Conservation (phyloP, 169 alveolate species). For the Theileria annulata region DNA sequence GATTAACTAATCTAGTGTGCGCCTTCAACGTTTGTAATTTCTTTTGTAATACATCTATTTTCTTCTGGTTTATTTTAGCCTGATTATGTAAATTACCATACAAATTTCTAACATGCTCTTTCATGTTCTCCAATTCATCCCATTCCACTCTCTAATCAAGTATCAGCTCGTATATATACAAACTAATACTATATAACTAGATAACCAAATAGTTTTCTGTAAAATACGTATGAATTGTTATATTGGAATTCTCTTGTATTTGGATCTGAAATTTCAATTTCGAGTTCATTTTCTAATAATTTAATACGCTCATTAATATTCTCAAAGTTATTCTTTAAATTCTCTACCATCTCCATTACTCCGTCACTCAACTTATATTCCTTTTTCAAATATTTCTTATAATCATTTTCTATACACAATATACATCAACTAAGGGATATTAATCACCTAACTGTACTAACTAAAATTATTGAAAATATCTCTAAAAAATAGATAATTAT, state of each 20-base stretch:
- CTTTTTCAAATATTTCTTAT: conserved; percentile 3
- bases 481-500: too few species aligned
- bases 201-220: not conserved
- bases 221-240: not conserved
- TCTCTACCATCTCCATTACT: conserved; percentile 46
- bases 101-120: conserved; percentile 46
- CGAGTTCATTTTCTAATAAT: conserved; percentile 53
- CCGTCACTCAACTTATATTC: conserved; percentile 28
- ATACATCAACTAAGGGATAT: not conserved
- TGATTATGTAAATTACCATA: conserved; percentile 52
- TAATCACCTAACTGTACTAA: too few species aligned
- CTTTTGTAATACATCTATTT: conserved; percentile 63
- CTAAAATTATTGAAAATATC: too few species aligned
- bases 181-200: too few species aligned
- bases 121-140: conserved; percentile 54
- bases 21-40: conserved; percentile 42
- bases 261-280: conserved; percentile 53
- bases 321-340: conserved; percentile 55
- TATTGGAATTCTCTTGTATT: conserved; percentile 55
- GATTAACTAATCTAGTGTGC: conserved; percentile 68
- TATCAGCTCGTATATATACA: too few species aligned
- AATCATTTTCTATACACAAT: not conserved
- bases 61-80: conserved; percentile 61
- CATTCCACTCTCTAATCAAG: conserved; percentile 6
- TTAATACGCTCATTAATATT: conserved; percentile 27